Evolutionary conservation across 2,329 filamentous ascomycete species (phyloP).

Genomic region (Hymenoscyphus salicellus): DNA sequence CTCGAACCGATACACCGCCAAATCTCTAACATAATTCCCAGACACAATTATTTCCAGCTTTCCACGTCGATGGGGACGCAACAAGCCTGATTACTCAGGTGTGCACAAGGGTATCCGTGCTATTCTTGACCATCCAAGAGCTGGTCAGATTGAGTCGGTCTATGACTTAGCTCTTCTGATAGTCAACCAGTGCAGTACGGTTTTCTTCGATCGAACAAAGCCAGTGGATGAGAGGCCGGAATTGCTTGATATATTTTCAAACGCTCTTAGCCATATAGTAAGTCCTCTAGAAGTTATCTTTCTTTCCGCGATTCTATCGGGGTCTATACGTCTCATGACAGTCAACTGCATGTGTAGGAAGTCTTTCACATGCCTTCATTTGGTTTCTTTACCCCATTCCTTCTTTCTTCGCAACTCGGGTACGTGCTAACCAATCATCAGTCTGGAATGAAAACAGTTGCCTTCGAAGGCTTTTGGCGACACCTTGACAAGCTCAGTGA

Average conservation of each 20-base stretch:
- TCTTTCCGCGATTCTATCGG: too few species aligned
- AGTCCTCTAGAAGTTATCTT: conserved; percentile 21
- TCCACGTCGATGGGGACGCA: conserved; percentile 42
- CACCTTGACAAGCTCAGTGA: conserved; percentile 32
- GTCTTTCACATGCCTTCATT: too few species aligned
- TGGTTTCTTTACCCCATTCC: too few species aligned
- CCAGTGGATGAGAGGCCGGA: conserved; percentile 36
- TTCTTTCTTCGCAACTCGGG: too few species aligned
- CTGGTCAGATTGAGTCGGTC: conserved; percentile 36
- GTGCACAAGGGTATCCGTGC: conserved; percentile 41
- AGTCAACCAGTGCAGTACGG: conserved; percentile 39
- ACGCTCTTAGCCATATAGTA: conserved; percentile 42
- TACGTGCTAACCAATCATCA: conserved; percentile 15
- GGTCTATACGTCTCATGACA: too few species aligned
- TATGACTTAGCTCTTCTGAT: conserved; percentile 41
- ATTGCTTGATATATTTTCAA: conserved; percentile 42
- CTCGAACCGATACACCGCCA: too few species aligned
- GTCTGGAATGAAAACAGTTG: conserved; percentile 40
- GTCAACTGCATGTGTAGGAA: too few species aligned
- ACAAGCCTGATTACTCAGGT: conserved; percentile 40
- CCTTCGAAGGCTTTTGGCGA: conserved; percentile 39
- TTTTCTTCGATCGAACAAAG: conserved; percentile 40
- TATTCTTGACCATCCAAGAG: conserved; percentile 27
- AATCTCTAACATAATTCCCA: conserved; percentile 10
- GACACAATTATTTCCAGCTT: conserved; percentile 39